Evolutionary conservation across 108 stramenopile genomes (phyloP).

Genomic region (Nitzschia sp.): DNA sequence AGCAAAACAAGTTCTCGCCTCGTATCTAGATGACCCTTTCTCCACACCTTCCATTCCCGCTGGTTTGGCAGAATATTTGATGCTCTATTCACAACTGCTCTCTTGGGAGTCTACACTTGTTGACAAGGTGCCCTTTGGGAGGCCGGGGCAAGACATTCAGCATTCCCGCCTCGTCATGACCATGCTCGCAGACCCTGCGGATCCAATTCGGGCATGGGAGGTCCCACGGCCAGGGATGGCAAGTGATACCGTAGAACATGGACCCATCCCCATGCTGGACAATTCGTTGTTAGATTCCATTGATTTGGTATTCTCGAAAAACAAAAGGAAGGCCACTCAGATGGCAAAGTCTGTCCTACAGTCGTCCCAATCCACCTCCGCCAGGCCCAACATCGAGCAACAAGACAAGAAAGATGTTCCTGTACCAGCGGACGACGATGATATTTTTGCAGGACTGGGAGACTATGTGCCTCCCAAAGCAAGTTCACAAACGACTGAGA

Average conservation of each 20-base stretch:
- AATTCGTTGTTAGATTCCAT: neutral
- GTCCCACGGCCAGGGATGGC: conserved; percentile 21
- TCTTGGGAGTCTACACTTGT: neutral
- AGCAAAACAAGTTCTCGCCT: conserved; percentile 1
- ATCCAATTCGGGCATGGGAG: conserved; percentile 38
- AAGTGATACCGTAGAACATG: neutral
- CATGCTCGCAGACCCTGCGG: conserved; percentile 24
- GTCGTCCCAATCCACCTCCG: neutral
- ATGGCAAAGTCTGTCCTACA: neutral
- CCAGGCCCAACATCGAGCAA: neutral
- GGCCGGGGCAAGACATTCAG: conserved; percentile 29
- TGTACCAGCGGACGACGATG: conserved; percentile 55
- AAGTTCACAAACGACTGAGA: no score
- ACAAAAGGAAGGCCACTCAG: neutral
- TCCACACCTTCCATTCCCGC: neutral
- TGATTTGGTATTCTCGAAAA: neutral
- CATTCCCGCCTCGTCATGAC: conserved; percentile 28
- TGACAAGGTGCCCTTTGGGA: neutral
- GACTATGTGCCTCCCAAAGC: conserved; percentile 44
- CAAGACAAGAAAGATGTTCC: neutral
- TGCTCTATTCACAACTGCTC: neutral
- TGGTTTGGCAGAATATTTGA: conserved; percentile 17
- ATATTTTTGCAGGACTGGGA: conserved; percentile 72
- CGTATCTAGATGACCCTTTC: neutral
- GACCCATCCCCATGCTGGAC: neutral